phyloP scores from a whole-genome alignment of 192 early-diverging fungal genomes.

The Coemansia sp. region DNA sequence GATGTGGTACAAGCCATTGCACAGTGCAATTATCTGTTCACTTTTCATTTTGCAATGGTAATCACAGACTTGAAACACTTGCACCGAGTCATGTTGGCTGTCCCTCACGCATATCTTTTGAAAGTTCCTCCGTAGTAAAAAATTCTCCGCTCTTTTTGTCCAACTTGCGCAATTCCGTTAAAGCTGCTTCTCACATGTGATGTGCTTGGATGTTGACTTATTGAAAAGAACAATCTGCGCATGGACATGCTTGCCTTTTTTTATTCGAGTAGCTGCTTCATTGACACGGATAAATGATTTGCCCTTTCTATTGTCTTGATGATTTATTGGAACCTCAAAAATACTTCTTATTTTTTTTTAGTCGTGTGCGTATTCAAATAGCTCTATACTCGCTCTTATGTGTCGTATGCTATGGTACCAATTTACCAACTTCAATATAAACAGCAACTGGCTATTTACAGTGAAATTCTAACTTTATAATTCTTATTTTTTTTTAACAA shows the following conservation, averaged over 20 bases:
- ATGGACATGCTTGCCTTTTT: not conserved
- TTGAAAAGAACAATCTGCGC: not conserved
- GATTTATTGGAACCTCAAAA: not conserved
- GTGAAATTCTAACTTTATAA: too few relatives aligned
- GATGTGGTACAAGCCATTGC: not conserved
- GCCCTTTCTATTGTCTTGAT: not conserved
- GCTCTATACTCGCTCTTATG: too few relatives aligned
- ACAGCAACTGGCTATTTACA: too few relatives aligned
- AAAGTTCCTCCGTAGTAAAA: not conserved
- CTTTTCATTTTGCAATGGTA: not conserved
- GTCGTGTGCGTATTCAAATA: too few relatives aligned
- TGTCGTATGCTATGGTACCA: too few relatives aligned
- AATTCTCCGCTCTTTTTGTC: slow-evolving; percentile 12
- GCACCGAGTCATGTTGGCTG: not conserved
- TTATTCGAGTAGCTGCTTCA: not conserved
- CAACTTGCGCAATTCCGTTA: not conserved
- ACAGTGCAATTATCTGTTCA: not conserved
- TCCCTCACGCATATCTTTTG: not conserved
- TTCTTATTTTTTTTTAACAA: too few relatives aligned
- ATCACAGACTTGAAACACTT: not conserved
- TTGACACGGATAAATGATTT: not conserved
- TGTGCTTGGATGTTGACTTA: not conserved
- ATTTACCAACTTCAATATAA: too few relatives aligned
- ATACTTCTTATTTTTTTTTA: too few relatives aligned
- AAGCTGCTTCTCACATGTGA: not conserved